Percentiles rank a stretch among this genome's conserved stretches.
Conservation (phyloP, 75 land plant genomes). For the Sequoiadendron giganteum region DNA sequence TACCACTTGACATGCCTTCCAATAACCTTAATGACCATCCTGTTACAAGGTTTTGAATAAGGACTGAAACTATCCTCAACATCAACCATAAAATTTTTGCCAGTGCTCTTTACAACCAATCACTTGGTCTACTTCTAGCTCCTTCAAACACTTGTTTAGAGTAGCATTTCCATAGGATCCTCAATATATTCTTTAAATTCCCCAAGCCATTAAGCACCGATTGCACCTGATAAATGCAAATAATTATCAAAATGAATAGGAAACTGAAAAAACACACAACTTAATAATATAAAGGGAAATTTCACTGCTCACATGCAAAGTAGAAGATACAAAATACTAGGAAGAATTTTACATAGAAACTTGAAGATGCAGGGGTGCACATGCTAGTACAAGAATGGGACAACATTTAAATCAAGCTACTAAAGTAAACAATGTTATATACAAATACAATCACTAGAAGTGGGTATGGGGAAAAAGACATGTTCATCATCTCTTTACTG, state of each 20-base stretch:
- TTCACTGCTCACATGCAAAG: conserved; percentile 7
- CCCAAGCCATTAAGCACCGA: conserved; percentile 97
- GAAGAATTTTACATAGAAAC: background rate
- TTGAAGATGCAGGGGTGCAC: background rate
- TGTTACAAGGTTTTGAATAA: no score
- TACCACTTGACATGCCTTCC: no score
- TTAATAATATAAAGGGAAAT: background rate
- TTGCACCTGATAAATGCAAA: conserved; percentile 66
- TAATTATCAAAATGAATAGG: background rate
- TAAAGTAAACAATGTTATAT: no score
- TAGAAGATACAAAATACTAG: conserved; percentile 11
- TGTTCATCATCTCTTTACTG: no score
- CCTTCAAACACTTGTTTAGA: conserved; percentile 25
- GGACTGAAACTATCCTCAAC: no score
- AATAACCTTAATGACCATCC: no score
- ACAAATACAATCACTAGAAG: no score
- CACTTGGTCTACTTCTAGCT: background rate
- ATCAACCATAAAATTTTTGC: no score
- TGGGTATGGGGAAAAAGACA: no score
- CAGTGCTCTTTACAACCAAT: no score
- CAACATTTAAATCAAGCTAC: background rate
- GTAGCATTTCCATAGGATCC: conserved; percentile 87
- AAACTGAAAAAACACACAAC: background rate
- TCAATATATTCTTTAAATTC: conserved; percentile 97
- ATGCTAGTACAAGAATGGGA: background rate